Evolutionary conservation across 495 filamentous ascomycete genomes (phyloP).

Genomic region (Xanthoparmelia taractica): DNA sequence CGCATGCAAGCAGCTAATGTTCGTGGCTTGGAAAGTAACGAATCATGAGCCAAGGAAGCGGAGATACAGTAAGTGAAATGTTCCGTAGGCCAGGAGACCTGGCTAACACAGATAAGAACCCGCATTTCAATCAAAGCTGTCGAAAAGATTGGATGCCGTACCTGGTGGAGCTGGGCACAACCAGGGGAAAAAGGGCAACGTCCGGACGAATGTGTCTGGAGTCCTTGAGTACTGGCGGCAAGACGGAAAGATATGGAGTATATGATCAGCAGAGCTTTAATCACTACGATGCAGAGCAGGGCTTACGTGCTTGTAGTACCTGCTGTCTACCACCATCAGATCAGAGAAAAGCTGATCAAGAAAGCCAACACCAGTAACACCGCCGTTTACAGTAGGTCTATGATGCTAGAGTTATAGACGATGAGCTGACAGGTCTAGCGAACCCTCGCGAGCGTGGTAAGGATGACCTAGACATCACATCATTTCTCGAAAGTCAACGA

Average conservation of each 20-base stretch:
- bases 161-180: neutral
- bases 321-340: neutral
- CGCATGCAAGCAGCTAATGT: neutral
- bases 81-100: neutral
- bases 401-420: neutral
- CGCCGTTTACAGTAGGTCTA: neutral
- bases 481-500: neutral
- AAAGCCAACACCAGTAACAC: neutral
- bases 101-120: neutral
- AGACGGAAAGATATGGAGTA: neutral
- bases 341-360: neutral
- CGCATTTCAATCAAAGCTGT: neutral
- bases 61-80: neutral
- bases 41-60: neutral
- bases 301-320: neutral
- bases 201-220: neutral
- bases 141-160: neutral
- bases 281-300: neutral
- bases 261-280: neutral
- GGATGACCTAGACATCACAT: neutral
- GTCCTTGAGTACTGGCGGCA: neutral
- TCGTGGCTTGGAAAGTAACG: neutral
- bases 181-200: neutral
- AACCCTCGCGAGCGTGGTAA: neutral
- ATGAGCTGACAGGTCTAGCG: neutral